Evolutionary conservation across 2,329 filamentous ascomycete species (phyloP).

Genomic region (Dactylellina parvicollis): DNA sequence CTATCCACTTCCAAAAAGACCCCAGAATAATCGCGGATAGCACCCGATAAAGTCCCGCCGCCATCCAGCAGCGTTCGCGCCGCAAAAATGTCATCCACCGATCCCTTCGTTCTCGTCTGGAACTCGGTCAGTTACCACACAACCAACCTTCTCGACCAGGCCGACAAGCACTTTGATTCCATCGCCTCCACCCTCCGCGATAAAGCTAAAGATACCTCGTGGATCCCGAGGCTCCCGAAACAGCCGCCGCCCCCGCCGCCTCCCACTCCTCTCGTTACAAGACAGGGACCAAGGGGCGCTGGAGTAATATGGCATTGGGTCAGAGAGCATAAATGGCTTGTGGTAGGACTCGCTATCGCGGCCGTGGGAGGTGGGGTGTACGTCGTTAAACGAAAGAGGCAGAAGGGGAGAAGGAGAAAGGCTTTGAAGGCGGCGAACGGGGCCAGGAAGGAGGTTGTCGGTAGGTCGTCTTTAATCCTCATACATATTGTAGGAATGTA

Average conservation of each 20-base stretch:
- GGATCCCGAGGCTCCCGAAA: constrained; percentile 18
- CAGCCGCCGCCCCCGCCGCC: constrained; percentile 27
- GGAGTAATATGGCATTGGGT: constrained; percentile 32
- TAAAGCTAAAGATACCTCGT: constrained; percentile 29
- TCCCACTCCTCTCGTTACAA: not conserved
- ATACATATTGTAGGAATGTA: too few relatives aligned
- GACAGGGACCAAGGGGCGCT: not conserved
- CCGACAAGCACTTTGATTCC: constrained; percentile 51
- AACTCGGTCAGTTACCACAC: constrained; percentile 42
- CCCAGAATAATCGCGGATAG: too few relatives aligned
- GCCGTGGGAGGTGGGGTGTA: constrained; percentile 61
- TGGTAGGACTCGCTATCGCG: constrained; percentile 9
- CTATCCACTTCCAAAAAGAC: too few relatives aligned
- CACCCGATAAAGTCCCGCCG: too few relatives aligned
- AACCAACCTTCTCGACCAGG: constrained; percentile 36
- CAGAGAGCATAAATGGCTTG: constrained; percentile 31
- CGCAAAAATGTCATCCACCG: constrained; percentile 36
- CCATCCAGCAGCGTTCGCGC: not conserved
- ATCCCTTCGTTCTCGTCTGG: constrained; percentile 52
- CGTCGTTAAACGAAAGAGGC: constrained; percentile 71
- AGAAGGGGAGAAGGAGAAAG: constrained; percentile 72
- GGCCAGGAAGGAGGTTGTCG: constrained; percentile 82
- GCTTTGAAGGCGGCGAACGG: constrained; percentile 84
- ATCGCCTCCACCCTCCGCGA: constrained; percentile 30
- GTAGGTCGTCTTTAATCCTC: constrained; percentile 60